Evolutionary conservation across 2,329 filamentous ascomycete species (phyloP), one percentile per base, ranked within the genome.

Genomic region (Knoxdaviesia proteae): DNA sequence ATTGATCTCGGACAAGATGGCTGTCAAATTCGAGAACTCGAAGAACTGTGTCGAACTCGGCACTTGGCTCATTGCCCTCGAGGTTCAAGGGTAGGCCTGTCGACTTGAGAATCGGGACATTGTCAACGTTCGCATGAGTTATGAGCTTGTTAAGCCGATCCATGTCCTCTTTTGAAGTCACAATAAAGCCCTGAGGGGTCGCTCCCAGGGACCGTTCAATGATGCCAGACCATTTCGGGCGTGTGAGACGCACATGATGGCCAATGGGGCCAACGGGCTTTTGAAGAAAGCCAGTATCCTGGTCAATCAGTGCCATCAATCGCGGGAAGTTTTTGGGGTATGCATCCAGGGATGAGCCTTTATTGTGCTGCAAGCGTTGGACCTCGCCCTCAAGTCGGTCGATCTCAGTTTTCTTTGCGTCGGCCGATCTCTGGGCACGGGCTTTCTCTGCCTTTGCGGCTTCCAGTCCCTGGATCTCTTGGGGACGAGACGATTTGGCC

Each of bases 211-310:
- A 72, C 47, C 71, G 80, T 55, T 98, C 90, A 9, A 98, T 58
- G 38, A 93, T 75, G 1, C 73, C 70, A 1, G 79, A 80, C 90
- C 90, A 98, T 50, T 83, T 69, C 1, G 83, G 80, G 49, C 88
- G 77, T 34, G 75, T 62, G 30, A 98, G 63, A 49, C 75, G 77
- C 42, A 98, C 68, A 52, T 90, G 72, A 30, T 75, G 64, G 32
- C 87, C 90, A 9, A 96, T 64, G 0, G 90, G 90, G 0, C 90
- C 90, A 34, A 96, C 65, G 2, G 90, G 90, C 47, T 70, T 77
- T 38, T 71, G 62, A 30, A 65, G 62, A 53, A 92, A 96, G 0
- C 75, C 66, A 3, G 48, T 57, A 45, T 93, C 83, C n/a, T 64
- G 61, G 5, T 74, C 66, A 47, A 96, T 82, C n/a, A 68, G 69